These are phyloP conservation scores for Backusella luteola DNA, from an alignment of 192 early-diverging fungal species.

Conservation along the genomic window DNA sequence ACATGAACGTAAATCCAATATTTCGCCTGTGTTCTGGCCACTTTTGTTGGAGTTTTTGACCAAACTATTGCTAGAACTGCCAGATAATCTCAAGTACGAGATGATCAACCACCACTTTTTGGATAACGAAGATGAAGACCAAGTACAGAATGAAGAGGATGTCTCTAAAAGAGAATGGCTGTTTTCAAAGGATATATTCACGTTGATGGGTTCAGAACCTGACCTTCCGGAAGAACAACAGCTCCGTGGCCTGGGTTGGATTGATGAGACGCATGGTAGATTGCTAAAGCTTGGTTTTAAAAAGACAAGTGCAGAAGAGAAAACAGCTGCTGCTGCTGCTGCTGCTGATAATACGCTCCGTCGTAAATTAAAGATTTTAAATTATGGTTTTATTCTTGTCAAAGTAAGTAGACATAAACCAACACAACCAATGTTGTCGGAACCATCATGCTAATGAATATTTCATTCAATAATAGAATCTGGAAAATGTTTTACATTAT, in stretches of 20 bases:
- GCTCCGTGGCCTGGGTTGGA: conserved; percentile 50
- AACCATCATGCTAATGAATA: background rate
- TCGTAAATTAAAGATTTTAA: conserved; percentile 25
- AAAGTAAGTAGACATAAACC: conserved; percentile 25
- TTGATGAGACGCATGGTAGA: conserved; percentile 29
- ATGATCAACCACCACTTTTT: conserved; percentile 26
- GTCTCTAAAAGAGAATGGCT: background rate
- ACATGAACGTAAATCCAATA: background rate
- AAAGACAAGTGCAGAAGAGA: background rate
- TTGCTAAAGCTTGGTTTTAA: background rate
- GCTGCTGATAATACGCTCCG: background rate
- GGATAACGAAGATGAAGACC: background rate
- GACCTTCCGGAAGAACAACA: conserved; percentile 48
- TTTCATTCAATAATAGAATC: conserved; percentile 17
- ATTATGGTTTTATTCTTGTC: conserved; percentile 32
- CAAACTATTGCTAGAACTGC: conserved; percentile 10
- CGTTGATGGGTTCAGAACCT: conserved; percentile 20
- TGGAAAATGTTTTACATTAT: conserved; percentile 20
- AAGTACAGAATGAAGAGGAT: background rate
- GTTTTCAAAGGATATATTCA: background rate
- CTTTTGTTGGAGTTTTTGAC: conserved; percentile 24
- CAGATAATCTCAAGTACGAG: conserved; percentile 17
- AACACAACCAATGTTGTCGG: background rate
- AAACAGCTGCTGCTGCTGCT: too few species aligned
- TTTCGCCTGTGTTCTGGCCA: conserved; percentile 22